Percentiles rank a stretch among this genome's conserved stretches.
These are phyloP conservation scores for Galium porrigens DNA, from an alignment of 305 asterid genomes.

Conservation along the genomic window DNA sequence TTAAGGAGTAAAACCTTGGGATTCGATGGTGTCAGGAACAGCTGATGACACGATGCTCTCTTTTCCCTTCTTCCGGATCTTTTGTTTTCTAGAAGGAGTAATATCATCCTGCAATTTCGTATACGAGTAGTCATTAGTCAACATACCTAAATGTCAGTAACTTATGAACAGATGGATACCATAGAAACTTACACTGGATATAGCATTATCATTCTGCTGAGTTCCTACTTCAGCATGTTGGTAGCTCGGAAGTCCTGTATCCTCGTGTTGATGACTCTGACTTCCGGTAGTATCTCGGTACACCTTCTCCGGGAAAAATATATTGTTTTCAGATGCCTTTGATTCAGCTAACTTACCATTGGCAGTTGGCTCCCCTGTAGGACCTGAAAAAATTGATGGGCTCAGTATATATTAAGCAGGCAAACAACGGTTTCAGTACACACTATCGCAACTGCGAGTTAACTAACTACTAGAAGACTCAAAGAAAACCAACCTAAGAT, in stretches of 20 bases:
- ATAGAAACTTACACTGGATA: slow-evolving; percentile 36
- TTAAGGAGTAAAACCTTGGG: slow-evolving; percentile 46
- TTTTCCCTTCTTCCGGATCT: slow-evolving; percentile 54
- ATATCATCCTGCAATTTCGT: slow-evolving; percentile 45
- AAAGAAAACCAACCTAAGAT: neutral
- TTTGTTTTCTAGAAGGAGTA: slow-evolving; percentile 61
- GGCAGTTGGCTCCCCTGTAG: slow-evolving; percentile 42
- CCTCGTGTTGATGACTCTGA: slow-evolving; percentile 36
- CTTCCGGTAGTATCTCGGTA: slow-evolving; percentile 26
- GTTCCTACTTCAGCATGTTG: slow-evolving; percentile 35
- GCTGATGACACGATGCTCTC: slow-evolving; percentile 34
- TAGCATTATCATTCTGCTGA: slow-evolving; percentile 36
- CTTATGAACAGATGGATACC: slow-evolving; percentile 6
- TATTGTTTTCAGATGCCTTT: slow-evolving; percentile 34
- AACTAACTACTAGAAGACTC: too few species aligned
- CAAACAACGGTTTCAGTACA: slow-evolving; percentile 8
- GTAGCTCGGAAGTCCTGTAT: slow-evolving; percentile 25
- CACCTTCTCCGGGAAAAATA: slow-evolving; percentile 25
- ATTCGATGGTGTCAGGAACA: slow-evolving; percentile 44
- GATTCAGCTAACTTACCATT: slow-evolving; percentile 33
- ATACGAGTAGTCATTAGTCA: slow-evolving; percentile 6
- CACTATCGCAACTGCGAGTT: neutral
- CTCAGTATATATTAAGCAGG: slow-evolving; percentile 44
- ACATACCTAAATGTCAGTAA: slow-evolving; percentile 17
- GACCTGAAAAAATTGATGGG: slow-evolving; percentile 87